Evolutionary conservation across 441 rosid species (phyloP), one percentile per base, ranked within the genome.

Genomic region (Aleurites moluccanus): DNA sequence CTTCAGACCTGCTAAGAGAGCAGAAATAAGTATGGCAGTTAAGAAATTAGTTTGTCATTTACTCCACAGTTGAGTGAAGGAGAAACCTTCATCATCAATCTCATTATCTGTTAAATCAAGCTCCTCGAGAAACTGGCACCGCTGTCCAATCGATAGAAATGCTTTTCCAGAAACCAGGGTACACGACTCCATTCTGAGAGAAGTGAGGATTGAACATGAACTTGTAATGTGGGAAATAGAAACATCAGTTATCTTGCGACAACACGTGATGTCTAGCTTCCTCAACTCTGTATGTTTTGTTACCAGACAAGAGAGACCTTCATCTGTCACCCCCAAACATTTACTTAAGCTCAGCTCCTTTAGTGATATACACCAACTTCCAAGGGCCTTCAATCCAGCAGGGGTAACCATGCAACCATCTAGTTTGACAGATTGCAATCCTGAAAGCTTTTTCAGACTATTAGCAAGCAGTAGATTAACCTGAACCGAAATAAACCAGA

Each of bases 71-170:
- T 52, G 75, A 73, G 67, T 56, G 27, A 74, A 75, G 74, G 65
- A 73, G 45, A 44, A 81, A 94, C 98, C 98, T 92, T 91, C 88
- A 72, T 92, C 89, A 55, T 94, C 98, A 59, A 94, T 84, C 85
- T 94, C 97, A n/a, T 91, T 90, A 74, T 94, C 98, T 10, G 98
- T 94, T 72, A 91, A 81, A 83, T 94, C 98, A 75, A 94, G 93
- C 84, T 92, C 98, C 82, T 92, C 92, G 52, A 94, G 95, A 56
- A 79, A 86, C 62, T 72, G 83, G 81, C 97, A 92, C 45, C 78
- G 80, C 78, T 86, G 90, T 30, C 97, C 98, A 66, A 92, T 90
- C 82, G 89, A 79, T 78, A 87, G 79, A 70, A 91, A 94, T 61
- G 96, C 96, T 80, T 94, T 93, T 77, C 88, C 86, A 56, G 93